A percentile compares a stretch with the other conserved stretches of the same genome.
These are phyloP conservation scores for Plasmodium sp. DNA, from an alignment of 169 alveolate genomes.

Conservation along the genomic window DNA sequence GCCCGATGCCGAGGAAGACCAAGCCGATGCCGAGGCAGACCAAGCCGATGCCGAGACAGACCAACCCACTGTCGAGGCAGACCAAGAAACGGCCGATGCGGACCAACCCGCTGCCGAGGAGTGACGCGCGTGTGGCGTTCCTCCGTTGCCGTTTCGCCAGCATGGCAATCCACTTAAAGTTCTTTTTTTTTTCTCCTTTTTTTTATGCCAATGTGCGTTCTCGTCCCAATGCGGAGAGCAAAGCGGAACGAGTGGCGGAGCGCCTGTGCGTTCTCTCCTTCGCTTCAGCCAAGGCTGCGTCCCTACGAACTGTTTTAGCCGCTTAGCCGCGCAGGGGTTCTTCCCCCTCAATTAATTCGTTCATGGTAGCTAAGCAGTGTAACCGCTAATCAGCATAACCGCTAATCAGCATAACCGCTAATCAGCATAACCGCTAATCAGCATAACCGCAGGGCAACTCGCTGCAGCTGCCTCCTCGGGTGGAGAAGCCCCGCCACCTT, in stretches of 20 bases:
- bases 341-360: background rate
- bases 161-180: background rate
- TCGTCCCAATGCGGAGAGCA: background rate
- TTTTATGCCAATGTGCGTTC: background rate
- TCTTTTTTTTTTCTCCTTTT: background rate
- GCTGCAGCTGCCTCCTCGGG: background rate
- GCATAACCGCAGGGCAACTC: background rate
- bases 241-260: too few relatives aligned
- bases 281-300: background rate
- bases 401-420: too few relatives aligned
- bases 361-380: background rate
- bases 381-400: too few relatives aligned
- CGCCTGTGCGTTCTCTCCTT: background rate
- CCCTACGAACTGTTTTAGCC: background rate
- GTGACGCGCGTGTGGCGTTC: background rate
- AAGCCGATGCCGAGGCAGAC: background rate
- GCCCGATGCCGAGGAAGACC: too few relatives aligned
- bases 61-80: background rate
- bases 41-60: background rate
- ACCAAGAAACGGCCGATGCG: too few relatives aligned
- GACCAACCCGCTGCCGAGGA: background rate
- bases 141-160: background rate
- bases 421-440: too few relatives aligned
- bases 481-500: background rate
- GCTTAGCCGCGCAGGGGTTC: background rate